Conservation (phyloP, 495 filamentous ascomycete species). For the Daldinia concentrica region DNA sequence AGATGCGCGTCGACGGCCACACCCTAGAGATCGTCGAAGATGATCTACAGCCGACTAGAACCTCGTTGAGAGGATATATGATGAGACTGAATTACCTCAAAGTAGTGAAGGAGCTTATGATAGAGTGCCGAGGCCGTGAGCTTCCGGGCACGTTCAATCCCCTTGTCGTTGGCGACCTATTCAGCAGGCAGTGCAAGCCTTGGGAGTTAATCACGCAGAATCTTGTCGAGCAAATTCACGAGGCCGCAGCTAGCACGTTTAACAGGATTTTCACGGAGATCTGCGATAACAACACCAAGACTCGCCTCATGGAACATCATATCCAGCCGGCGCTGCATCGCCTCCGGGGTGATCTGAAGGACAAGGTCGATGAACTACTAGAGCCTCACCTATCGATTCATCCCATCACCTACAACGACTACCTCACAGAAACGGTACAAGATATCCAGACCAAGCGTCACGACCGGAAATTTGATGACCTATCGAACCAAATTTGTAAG, state of each 20-base stretch:
- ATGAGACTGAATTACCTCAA: conserved; percentile 23
- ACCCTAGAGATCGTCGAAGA: conserved; percentile 42
- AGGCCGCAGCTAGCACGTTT: conserved; percentile 45
- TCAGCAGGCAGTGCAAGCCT: conserved; percentile 50
- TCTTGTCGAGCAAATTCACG: conserved; percentile 44
- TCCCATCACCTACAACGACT: conserved; percentile 64
- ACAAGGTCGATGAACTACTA: conserved; percentile 43
- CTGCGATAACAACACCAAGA: conserved; percentile 49
- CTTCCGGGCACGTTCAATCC: conserved; percentile 55
- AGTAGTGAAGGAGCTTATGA: conserved; percentile 17
- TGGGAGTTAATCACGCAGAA: conserved; percentile 49
- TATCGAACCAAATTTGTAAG: conserved; percentile 2
- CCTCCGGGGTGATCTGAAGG: conserved; percentile 37
- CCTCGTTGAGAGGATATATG: conserved; percentile 9
- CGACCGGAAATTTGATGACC: conserved; percentile 40
- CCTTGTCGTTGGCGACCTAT: conserved; percentile 52
- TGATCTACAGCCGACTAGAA: conserved; percentile 18
- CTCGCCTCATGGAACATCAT: conserved; percentile 51
- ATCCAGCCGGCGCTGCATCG: conserved; percentile 51
- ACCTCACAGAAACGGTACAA: conserved; percentile 59
- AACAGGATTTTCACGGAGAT: conserved; percentile 45
- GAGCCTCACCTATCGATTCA: conserved; percentile 44
- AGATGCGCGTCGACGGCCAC: conserved; percentile 46
- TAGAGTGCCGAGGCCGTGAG: conserved; percentile 49
- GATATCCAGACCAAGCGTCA: conserved; percentile 49